phyloP scores from a whole-genome alignment of 495 filamentous ascomycete genomes.

The Hyaloscypha variabilis region DNA sequence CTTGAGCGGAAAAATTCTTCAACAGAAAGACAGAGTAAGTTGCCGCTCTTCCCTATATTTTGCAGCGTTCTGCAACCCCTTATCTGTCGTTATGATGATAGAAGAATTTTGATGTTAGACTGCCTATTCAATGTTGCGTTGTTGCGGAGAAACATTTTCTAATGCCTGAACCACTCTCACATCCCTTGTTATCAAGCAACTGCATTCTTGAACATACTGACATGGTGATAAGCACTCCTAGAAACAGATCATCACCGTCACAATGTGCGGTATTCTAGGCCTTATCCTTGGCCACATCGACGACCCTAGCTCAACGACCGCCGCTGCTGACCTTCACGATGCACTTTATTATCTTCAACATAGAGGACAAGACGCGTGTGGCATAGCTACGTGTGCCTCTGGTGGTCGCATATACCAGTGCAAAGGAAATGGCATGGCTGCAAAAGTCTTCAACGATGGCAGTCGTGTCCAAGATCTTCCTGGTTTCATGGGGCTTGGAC shows the following conservation, averaged over 20 bases:
- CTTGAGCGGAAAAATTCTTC: background rate
- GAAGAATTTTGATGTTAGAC: slow-evolving; percentile 45
- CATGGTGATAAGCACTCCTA: background rate
- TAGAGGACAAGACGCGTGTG: slow-evolving; percentile 89
- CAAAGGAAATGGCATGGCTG: slow-evolving; percentile 91
- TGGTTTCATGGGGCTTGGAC: slow-evolving; percentile 87
- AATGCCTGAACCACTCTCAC: slow-evolving; percentile 28
- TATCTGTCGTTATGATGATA: slow-evolving; percentile 33
- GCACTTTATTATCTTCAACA: slow-evolving; percentile 87
- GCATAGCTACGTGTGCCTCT: slow-evolving; percentile 76
- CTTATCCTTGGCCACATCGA: slow-evolving; percentile 72
- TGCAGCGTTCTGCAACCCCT: background rate
- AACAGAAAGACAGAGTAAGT: slow-evolving; percentile 1
- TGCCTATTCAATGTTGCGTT: slow-evolving; percentile 38
- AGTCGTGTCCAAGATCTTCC: slow-evolving; percentile 76
- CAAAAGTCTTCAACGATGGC: slow-evolving; percentile 83
- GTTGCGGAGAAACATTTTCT: slow-evolving; percentile 33
- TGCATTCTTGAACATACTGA: slow-evolving; percentile 19
- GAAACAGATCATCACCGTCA: slow-evolving; percentile 22
- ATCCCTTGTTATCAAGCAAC: background rate
- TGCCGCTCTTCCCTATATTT: background rate
- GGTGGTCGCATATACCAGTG: slow-evolving; percentile 86
- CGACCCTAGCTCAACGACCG: slow-evolving; percentile 53
- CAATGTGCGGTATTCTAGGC: slow-evolving; percentile 87
- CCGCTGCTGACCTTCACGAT: slow-evolving; percentile 84